Evolutionary conservation across 352 stramenopile genomes (phyloP), one percentile per base, ranked within the genome.

Genomic region (Globisporangium sylvaticum): DNA sequence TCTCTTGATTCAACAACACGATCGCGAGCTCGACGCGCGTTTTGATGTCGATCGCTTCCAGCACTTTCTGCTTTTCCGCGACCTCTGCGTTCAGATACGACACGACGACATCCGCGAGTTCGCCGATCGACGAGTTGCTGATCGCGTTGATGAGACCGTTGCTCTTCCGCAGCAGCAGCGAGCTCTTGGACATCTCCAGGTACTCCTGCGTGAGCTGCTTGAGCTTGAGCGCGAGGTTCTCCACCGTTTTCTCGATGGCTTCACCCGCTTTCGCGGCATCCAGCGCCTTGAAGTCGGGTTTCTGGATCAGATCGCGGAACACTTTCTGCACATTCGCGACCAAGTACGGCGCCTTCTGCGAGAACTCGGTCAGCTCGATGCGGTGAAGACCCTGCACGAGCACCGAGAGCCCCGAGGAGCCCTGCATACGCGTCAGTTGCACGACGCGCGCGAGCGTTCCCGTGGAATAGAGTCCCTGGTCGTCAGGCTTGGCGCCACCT

Each of bases 371-470:
- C 18, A 91, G 70, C 48, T 78, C 65, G 9, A 92, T 71, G 58
- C 86, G 75, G 32, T 84, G 69, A 7, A 92, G 60, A 1, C 82
- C 82, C 58, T 92, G 82, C 22, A 91, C 72, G 25, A 94, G 74
- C 61, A 94, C 85, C 7, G 76, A 90, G 37, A 92, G 85, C 1
- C 83, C 79, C 4, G 65, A 69, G 34, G 79, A 73, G 62, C 73
- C 72, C 62, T 88, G 72, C 64, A 89, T 77, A 8, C 82, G 78
- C 64, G 84, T 91, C 57, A 93, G 79, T 72, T 93, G 85, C 68
- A 93, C 80, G 46, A 93, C 77, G 48, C 85, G 83, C 34, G 85
- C 83, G 44, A 92, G 72, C 8, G 83, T 91, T 15, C 85, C 85
- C 0, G 89, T 75, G 1, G 68, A 52, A 53, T 88, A 90, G 22